phyloP scores from a whole-genome alignment of 768 basidiomycete genomes.

The Boletus reticulatus region DNA sequence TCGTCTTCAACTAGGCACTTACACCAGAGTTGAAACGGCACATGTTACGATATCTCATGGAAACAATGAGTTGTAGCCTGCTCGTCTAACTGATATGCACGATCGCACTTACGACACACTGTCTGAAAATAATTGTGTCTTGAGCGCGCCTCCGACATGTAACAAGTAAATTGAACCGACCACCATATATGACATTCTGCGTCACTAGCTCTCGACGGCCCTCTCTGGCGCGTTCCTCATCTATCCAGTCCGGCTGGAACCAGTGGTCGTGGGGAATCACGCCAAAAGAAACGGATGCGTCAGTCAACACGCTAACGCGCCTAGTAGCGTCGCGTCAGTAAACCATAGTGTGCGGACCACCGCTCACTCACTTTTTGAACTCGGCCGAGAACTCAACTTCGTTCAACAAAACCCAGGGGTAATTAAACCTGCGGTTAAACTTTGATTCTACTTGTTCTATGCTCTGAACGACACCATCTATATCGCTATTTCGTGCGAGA shows the following conservation, averaged over 20 bases:
- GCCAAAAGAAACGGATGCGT: conserved; percentile 49
- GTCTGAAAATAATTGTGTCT: conserved; percentile 25
- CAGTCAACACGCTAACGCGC: conserved; percentile 36
- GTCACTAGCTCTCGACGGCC: conserved; percentile 50
- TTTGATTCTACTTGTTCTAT: conserved; percentile 55
- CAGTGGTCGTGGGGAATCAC: conserved; percentile 60
- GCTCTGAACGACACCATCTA: conserved; percentile 43
- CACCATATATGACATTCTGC: conserved; percentile 49
- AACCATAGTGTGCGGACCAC: neutral
- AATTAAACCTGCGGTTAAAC: conserved; percentile 57
- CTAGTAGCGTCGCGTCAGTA: conserved; percentile 28
- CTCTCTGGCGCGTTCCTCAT: conserved; percentile 57
- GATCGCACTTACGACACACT: conserved; percentile 40
- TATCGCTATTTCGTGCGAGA: conserved; percentile 48
- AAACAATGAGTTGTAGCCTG: neutral
- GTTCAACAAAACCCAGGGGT: conserved; percentile 66
- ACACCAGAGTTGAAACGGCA: conserved; percentile 74
- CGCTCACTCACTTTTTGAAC: conserved; percentile 43
- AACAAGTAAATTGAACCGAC: conserved; percentile 27
- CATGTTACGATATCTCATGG: conserved; percentile 66
- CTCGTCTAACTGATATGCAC: neutral
- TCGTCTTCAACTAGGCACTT: conserved; percentile 15
- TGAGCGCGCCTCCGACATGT: neutral
- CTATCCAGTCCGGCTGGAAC: conserved; percentile 72
- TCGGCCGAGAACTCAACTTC: conserved; percentile 55